These are phyloP conservation scores for Fusarium tupiense DNA, from an alignment of 2,329 filamentous ascomycete genomes.

Conservation along the genomic window DNA sequence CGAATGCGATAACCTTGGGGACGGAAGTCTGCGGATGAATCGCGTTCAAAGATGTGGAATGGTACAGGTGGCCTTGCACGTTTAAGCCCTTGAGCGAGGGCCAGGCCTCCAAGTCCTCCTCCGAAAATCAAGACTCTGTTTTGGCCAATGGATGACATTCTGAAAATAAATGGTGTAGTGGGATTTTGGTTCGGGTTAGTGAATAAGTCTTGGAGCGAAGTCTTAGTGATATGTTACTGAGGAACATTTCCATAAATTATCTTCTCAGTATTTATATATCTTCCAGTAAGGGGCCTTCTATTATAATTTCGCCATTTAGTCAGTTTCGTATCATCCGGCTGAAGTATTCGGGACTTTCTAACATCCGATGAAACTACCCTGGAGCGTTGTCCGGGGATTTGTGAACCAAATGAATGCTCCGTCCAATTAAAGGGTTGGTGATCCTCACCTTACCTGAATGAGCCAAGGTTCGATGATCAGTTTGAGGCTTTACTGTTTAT, in stretches of 20 bases:
- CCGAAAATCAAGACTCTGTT: not conserved
- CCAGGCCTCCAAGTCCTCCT: not conserved
- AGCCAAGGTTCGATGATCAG: not conserved
- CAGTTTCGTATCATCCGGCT: not conserved
- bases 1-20: not conserved
- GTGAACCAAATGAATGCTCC: not conserved
- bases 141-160: not conserved
- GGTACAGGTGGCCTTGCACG: fast-evolving
- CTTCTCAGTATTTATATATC: not conserved
- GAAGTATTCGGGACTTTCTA: not conserved
- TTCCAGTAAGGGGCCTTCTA: fast-evolving
- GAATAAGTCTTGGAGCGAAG: fast-evolving
- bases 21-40: not conserved
- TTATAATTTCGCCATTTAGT: not conserved
- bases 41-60: not conserved
- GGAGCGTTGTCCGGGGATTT: not conserved
- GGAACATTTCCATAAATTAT: fast-evolving
- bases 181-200: fast-evolving
- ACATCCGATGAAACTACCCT: not conserved
- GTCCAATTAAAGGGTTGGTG: not conserved
- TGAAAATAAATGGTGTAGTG: fast-evolving
- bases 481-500: not conserved
- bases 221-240: fast-evolving
- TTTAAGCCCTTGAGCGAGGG: not conserved
- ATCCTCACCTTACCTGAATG: fast-evolving